A percentile compares a stretch with the other conserved stretches of the same genome.
Conservation (phyloP, 2,329 filamentous ascomycete species). For the Coccinonectria pachysandricola region DNA sequence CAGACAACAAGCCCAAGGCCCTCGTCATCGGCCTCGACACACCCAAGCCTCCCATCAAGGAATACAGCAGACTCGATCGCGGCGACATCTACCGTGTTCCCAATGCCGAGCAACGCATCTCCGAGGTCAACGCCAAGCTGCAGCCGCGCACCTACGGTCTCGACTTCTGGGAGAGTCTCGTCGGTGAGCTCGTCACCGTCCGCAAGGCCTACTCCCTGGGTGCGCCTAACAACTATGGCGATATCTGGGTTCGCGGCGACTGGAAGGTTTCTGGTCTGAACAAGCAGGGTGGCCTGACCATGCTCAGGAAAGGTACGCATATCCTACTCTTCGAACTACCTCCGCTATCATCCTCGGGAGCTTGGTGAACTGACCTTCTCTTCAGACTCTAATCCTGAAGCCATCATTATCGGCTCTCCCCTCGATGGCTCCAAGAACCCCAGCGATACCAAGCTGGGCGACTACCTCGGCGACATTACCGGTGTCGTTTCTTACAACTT, state of each 20-base stretch:
- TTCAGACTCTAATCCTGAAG: slow-evolving; percentile 57
- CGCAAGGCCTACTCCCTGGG: slow-evolving; percentile 44
- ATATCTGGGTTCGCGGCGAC: slow-evolving; percentile 58
- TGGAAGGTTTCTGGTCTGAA: slow-evolving; percentile 56
- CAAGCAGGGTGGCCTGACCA: slow-evolving; percentile 52
- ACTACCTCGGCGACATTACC: slow-evolving; percentile 54
- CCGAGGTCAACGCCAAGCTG: slow-evolving; percentile 48
- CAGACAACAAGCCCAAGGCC: slow-evolving; percentile 42
- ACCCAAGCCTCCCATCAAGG: slow-evolving; percentile 46
- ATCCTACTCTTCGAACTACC: not conserved
- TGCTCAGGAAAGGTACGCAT: slow-evolving; percentile 40
- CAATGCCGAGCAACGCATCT: slow-evolving; percentile 49
- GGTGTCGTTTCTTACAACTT: slow-evolving; percentile 57
- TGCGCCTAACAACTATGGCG: slow-evolving; percentile 53
- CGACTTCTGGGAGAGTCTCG: slow-evolving; percentile 64
- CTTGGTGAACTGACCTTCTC: slow-evolving; percentile 3
- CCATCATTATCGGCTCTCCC: slow-evolving; percentile 53
- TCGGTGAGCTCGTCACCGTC: slow-evolving; percentile 57
- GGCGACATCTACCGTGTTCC: slow-evolving; percentile 56
- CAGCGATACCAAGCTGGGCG: slow-evolving; percentile 50
- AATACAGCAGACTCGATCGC: slow-evolving; percentile 52
- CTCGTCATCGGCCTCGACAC: slow-evolving; percentile 51
- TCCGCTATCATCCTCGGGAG: not conserved
- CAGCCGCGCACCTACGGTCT: slow-evolving; percentile 53
- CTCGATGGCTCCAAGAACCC: slow-evolving; percentile 56